phyloP scores from a whole-genome alignment of 2,329 filamentous ascomycete genomes.

The Penicillium freii region DNA sequence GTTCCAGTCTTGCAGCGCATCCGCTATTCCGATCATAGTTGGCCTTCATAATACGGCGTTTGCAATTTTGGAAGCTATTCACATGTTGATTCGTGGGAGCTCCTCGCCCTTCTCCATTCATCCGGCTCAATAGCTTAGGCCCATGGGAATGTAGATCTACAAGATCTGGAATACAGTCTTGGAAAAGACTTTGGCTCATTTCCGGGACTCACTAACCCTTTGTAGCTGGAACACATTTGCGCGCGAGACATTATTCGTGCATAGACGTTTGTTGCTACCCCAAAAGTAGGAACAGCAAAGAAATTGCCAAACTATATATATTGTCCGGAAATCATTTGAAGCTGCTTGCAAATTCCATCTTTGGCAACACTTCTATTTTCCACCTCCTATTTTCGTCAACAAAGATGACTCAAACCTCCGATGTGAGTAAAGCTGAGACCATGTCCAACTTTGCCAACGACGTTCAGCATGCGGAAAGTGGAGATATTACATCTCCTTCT shows the following conservation, averaged over 20 bases:
- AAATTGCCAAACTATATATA: neutral
- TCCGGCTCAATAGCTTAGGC: neutral
- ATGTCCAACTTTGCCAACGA: neutral
- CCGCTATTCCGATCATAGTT: neutral
- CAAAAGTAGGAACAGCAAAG: neutral
- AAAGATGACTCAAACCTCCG: neutral
- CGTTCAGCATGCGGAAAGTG: neutral
- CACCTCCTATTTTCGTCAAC: neutral
- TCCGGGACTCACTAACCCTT: neutral
- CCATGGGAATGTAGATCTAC: neutral
- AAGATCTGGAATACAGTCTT: neutral
- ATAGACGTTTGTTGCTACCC: neutral
- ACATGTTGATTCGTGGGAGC: neutral
- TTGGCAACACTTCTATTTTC: neutral
- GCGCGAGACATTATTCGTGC: neutral
- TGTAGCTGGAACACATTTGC: too few relatives aligned
- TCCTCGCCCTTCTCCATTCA: neutral
- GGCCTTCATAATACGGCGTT: too few relatives aligned
- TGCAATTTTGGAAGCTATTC: neutral
- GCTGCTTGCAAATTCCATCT: neutral
- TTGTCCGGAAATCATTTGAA: neutral
- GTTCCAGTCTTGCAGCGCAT: neutral
- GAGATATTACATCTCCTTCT: neutral
- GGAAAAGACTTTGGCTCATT: too few relatives aligned
- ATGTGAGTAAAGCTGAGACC: neutral